These are phyloP conservation scores for Rubia peregrina DNA, from an alignment of 305 asterid genomes.

Conservation along the genomic window DNA sequence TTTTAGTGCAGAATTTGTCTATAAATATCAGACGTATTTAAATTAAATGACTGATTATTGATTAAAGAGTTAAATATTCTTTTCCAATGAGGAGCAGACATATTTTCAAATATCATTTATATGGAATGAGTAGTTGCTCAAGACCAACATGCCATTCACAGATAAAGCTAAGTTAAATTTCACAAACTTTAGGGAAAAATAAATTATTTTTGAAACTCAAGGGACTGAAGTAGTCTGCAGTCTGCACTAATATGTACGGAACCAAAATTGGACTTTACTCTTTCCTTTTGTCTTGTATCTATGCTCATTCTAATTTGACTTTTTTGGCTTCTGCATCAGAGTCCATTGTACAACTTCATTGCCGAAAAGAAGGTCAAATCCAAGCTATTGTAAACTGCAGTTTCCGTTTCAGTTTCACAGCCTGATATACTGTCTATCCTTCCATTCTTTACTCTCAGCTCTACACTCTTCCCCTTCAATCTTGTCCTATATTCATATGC, in stretches of 20 bases:
- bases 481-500: slow-evolving; percentile 1
- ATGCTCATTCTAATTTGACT: slow-evolving; percentile 13
- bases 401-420: slow-evolving; percentile 17
- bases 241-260: neutral
- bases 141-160: neutral
- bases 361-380: slow-evolving; percentile 57
- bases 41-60: neutral
- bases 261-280: neutral
- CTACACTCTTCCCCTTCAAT: slow-evolving; percentile 18
- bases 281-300: neutral
- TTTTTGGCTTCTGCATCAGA: slow-evolving; percentile 45
- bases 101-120: neutral
- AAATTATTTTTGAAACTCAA: neutral
- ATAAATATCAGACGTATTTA: neutral
- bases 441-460: slow-evolving; percentile 13
- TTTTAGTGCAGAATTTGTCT: slow-evolving; percentile 1
- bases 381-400: slow-evolving; percentile 14
- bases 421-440: slow-evolving; percentile 15
- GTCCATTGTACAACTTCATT: slow-evolving; percentile 87
- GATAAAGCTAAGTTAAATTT: neutral
- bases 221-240: neutral
- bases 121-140: neutral
- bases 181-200: neutral
- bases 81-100: neutral
- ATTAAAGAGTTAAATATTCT: neutral